A percentile compares a stretch with the other conserved stretches of the same genome.
Evolutionary conservation across 2,329 filamentous ascomycete species (phyloP).

Genomic region (Pseudogymnoascus sp.): DNA sequence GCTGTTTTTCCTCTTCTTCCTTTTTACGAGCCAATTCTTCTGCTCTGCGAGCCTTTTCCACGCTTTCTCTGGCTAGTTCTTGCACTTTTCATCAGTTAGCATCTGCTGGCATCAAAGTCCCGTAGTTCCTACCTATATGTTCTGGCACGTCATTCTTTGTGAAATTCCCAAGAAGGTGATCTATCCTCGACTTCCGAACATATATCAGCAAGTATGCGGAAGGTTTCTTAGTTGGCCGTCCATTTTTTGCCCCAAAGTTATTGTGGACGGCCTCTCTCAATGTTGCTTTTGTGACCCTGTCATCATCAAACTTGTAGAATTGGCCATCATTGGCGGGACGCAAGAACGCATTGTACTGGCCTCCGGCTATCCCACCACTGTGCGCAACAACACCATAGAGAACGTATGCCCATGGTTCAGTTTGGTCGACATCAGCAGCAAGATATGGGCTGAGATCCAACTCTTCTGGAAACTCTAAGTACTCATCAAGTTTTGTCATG

Average conservation of each 20-base stretch:
- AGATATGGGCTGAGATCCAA: conserved; percentile 85
- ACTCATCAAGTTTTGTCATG: conserved; percentile 98
- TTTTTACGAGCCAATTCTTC: conserved; percentile 65
- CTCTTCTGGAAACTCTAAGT: conserved; percentile 78
- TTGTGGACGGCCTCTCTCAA: conserved; percentile 88
- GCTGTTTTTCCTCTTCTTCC: conserved; percentile 78
- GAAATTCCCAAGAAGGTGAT: conserved; percentile 71
- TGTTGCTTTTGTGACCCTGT: conserved; percentile 88
- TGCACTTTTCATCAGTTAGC: conserved; percentile 55
- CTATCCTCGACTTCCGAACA: conserved; percentile 78
- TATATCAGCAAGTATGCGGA: conserved; percentile 99
- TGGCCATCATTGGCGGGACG: conserved; percentile 88
- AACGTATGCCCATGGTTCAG: conserved; percentile 85
- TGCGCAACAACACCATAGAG: conserved; percentile 93
- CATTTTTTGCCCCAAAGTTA: conserved; percentile 88
- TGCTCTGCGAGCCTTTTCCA: neutral
- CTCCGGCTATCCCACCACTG: conserved; percentile 91
- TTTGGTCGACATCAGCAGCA: conserved; percentile 75
- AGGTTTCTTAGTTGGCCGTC: conserved; percentile 36
- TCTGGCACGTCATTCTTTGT: conserved; percentile 67
- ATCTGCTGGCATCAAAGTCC: conserved; percentile 21
- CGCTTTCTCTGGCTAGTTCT: conserved; percentile 56
- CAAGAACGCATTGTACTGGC: conserved; percentile 95
- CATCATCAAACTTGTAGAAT: conserved; percentile 97
- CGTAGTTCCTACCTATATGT: conserved; percentile 54